These are phyloP conservation scores for Pseudotsuga menziesii DNA, from an alignment of 75 land plant species.

Conservation along the genomic window DNA sequence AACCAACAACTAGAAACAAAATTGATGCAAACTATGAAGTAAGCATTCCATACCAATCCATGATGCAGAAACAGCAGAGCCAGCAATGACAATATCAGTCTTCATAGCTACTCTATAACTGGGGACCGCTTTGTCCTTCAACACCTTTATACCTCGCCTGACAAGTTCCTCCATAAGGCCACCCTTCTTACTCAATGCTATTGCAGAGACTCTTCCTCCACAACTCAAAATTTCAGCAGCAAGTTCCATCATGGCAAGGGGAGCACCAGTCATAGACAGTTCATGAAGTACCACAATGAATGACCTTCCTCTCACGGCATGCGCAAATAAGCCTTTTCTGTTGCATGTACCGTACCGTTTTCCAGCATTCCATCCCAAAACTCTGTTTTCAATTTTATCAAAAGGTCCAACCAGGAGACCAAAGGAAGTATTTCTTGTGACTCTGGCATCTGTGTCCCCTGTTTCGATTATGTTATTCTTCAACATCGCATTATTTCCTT, in stretches of 20 bases:
- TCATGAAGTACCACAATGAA: slow-evolving; percentile 87
- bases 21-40: not conserved
- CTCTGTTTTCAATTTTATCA: slow-evolving; percentile 52
- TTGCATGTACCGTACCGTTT: slow-evolving; percentile 55
- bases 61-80: slow-evolving; percentile 90
- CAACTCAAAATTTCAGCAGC: slow-evolving; percentile 83
- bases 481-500: not conserved
- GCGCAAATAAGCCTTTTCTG: slow-evolving; percentile 54
- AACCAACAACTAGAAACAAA: not conserved
- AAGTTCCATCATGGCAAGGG: slow-evolving; percentile 95
- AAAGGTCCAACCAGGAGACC: slow-evolving; percentile 91
- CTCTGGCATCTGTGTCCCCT: slow-evolving; percentile 22
- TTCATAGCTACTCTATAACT: slow-evolving; percentile 82
- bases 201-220: slow-evolving; percentile 80
- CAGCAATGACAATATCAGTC: slow-evolving; percentile 83
- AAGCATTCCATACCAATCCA: slow-evolving; percentile 83
- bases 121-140: slow-evolving; percentile 53
- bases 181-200: slow-evolving; percentile 79
- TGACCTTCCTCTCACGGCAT: slow-evolving; percentile 57
- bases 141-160: slow-evolving; percentile 59
- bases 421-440: slow-evolving; percentile 39
- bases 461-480: slow-evolving; percentile 13
- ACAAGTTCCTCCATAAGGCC: slow-evolving; percentile 75
- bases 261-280: slow-evolving; percentile 97
- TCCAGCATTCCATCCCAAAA: slow-evolving; percentile 46